A percentile compares a stretch with the other conserved stretches of the same genome.
phyloP scores from a whole-genome alignment of 2,329 filamentous ascomycete species.

The Xylaria sp. region DNA sequence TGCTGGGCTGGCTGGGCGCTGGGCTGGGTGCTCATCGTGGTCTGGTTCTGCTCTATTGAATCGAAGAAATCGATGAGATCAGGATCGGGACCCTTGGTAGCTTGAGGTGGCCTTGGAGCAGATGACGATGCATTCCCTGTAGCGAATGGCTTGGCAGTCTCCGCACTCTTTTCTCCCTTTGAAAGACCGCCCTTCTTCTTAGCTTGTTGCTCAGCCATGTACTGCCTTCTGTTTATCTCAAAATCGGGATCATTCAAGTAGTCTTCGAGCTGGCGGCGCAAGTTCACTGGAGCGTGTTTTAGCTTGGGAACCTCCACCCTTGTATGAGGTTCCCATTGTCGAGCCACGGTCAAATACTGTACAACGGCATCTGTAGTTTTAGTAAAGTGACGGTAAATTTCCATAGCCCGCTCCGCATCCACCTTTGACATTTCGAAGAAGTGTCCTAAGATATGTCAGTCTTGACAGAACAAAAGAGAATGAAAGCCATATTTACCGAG shows the following conservation, averaged over 20 bases:
- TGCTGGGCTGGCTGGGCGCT: constrained; percentile 51
- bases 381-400: constrained; percentile 92
- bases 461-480: background rate
- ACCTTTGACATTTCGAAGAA: constrained; percentile 98
- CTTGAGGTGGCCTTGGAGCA: constrained; percentile 57
- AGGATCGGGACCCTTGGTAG: constrained; percentile 72
- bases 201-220: constrained; percentile 86
- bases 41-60: constrained; percentile 90
- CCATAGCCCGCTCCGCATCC: constrained; percentile 90
- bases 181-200: constrained; percentile 62
- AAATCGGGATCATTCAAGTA: constrained; percentile 96
- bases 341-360: constrained; percentile 85
- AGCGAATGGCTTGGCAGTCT: constrained; percentile 58
- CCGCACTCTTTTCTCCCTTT: constrained; percentile 55
- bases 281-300: constrained; percentile 94
- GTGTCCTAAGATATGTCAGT: constrained; percentile 70
- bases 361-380: constrained; percentile 94
- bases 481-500: constrained; percentile 69
- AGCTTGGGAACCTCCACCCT: constrained; percentile 94
- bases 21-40: constrained; percentile 68
- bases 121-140: constrained; percentile 52
- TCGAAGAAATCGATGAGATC: constrained; percentile 96
- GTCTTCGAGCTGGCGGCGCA: constrained; percentile 90
- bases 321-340: constrained; percentile 92
- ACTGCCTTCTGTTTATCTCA: constrained; percentile 91